Conservation (phyloP, 768 basidiomycete species). For the Cubamyces sp. region DNA sequence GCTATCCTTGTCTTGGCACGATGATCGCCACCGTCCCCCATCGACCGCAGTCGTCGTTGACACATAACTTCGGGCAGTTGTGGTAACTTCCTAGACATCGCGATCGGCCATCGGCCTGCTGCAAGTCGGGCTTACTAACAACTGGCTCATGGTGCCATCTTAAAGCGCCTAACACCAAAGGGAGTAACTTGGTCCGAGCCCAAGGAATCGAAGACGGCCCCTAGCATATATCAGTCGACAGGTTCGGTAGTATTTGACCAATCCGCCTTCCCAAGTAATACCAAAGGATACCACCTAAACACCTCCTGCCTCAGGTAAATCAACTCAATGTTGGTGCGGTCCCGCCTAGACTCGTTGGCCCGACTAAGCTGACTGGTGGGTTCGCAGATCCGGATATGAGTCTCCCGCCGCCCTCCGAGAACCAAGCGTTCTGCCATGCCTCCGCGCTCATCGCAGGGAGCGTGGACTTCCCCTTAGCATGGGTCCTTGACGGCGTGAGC, state of each 20-base stretch:
- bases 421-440: constrained; percentile 55
- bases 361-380: no score
- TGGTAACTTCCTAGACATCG: neutral
- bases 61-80: neutral
- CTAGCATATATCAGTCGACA: no score
- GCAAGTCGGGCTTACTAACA: neutral
- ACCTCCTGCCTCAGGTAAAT: no score
- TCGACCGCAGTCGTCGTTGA: neutral
- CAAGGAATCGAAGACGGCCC: no score
- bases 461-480: constrained; percentile 43
- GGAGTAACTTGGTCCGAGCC: no score
- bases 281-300: no score
- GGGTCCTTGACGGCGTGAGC: constrained; percentile 38
- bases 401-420: constrained; percentile 43
- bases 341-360: no score
- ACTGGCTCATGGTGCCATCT: neutral
- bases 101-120: neutral
- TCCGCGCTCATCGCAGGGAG: constrained; percentile 60
- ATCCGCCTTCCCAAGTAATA: no score
- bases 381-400: constrained; percentile 2
- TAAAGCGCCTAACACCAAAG: neutral
- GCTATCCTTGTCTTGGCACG: no score
- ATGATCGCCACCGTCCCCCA: neutral
- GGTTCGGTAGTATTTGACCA: no score
- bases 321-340: no score